A percentile compares a stretch with the other conserved stretches of the same genome.
These are phyloP conservation scores for Atkinsonella texensis DNA, from an alignment of 2,329 filamentous ascomycete species.

Conservation along the genomic window DNA sequence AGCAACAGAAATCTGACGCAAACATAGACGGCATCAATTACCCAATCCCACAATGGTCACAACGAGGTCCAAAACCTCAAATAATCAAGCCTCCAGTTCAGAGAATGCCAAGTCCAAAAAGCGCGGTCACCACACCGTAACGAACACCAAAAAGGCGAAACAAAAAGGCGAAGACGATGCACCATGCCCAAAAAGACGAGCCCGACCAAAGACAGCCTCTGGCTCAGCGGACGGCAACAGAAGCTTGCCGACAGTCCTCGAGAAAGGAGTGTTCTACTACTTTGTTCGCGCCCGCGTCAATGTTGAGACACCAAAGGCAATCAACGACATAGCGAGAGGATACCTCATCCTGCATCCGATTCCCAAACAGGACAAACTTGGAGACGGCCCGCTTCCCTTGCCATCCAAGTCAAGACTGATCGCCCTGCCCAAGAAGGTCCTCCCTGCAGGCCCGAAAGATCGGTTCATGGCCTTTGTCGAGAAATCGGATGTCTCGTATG, in stretches of 20 bases:
- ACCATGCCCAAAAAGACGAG: background rate
- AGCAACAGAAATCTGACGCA: no score
- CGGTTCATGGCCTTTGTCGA: conserved; percentile 76
- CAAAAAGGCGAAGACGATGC: background rate
- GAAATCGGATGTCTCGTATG: conserved; percentile 53
- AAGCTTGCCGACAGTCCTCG: conserved; percentile 48
- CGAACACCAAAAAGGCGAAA: background rate
- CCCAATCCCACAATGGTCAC: conserved; percentile 10
- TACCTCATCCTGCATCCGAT: conserved; percentile 72
- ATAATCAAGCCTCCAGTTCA: background rate
- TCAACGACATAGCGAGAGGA: conserved; percentile 63
- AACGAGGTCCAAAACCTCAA: background rate
- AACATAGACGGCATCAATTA: conserved; percentile 19
- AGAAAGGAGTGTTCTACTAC: conserved; percentile 88
- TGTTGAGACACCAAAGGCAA: conserved; percentile 53
- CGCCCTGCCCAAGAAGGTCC: conserved; percentile 71
- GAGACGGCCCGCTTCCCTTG: conserved; percentile 33
- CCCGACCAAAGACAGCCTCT: conserved; percentile 1
- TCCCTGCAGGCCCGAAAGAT: conserved; percentile 57
- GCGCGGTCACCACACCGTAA: background rate
- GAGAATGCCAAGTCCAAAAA: background rate
- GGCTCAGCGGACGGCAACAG: background rate
- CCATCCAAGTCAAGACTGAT: conserved; percentile 56
- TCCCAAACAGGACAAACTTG: conserved; percentile 49
- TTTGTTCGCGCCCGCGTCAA: conserved; percentile 72